Evolutionary conservation across 768 basidiomycete genomes (phyloP), one percentile per base, ranked within the genome.

Genomic region (Scleroderma bovista): DNA sequence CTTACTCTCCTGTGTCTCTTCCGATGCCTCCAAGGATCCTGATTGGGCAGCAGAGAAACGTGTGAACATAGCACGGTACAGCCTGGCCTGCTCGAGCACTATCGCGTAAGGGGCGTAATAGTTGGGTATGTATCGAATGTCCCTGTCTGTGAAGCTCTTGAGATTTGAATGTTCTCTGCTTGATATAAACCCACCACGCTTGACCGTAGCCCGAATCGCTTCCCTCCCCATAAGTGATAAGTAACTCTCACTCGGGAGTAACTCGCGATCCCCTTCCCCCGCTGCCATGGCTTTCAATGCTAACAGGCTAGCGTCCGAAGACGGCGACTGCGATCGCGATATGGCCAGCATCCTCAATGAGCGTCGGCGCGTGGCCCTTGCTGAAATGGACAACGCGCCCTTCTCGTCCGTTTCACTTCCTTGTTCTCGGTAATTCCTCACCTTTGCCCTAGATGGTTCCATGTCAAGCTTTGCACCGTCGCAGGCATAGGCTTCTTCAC

Each of bases 401-500:
- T 94, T 94, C 69, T 84, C 84, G 86, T 88, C 64, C 47, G 84
- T 61, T 64, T 48, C 43, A 39, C 29, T 36, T 4, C 33, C 44
- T 44, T 26, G 16, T 8, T 15, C 6, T 9, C 7, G 19, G 12
- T 41, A 23, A 8, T n/a, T 23, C 31, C 19, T 10, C 44, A 45
- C 17, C 6, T 11, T 23, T 33, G 19, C 17, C 51, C 36, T 49
- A 87, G 86, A 7, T 88, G 84, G 83, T 93, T 92, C 72, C 92
- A 93, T 59, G 81, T 84, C 50, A 92, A 90, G 66, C 76, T 84
- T 53, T 81, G 79, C 58, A 55, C 80, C 50, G 78, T 79, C 11
- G 72, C 88, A 2, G 89, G 92, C 58, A 86, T 86, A 10, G 92
- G 92, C 23, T 93, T 94, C 77, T 94, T 93, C 75, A 92, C 92